phyloP scores from a whole-genome alignment of 352 stramenopile genomes.

The Pythium aphanidermatum region DNA sequence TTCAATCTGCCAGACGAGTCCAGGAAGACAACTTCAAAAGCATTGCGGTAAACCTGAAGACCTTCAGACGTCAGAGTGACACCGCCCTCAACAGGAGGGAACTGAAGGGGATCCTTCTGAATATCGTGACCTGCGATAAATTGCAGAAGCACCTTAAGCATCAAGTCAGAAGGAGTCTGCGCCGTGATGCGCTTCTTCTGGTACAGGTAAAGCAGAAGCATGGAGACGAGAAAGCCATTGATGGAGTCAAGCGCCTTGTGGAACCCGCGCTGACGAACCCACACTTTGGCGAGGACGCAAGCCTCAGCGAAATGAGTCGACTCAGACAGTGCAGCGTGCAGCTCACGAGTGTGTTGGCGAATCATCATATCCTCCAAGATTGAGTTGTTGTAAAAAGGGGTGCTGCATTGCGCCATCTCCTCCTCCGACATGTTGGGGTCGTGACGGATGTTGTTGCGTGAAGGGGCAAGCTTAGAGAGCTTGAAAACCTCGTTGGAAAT shows the following conservation, averaged over 20 bases:
- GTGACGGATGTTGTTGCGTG: conserved; percentile 82
- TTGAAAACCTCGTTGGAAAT: conserved; percentile 71
- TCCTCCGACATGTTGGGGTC: conserved; percentile 64
- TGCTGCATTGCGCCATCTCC: conserved; percentile 62
- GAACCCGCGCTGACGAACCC: conserved; percentile 80
- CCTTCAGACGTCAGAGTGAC: conserved; percentile 63
- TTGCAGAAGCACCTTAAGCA: conserved; percentile 83
- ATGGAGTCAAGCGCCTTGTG: conserved; percentile 69
- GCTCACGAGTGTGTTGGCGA: conserved; percentile 68
- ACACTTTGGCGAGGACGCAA: conserved; percentile 84
- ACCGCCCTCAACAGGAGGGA: conserved; percentile 42
- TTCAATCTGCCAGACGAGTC: conserved; percentile 73
- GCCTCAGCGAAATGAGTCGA: conserved; percentile 70
- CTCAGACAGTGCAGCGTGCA: conserved; percentile 61
- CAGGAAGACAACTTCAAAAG: conserved; percentile 73
- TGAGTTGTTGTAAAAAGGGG: conserved; percentile 87
- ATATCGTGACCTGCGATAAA: conserved; percentile 70
- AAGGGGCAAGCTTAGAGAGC: conserved; percentile 68
- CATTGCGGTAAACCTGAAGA: conserved; percentile 53
- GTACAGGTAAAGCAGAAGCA: conserved; percentile 84
- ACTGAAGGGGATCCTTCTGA: conserved; percentile 56
- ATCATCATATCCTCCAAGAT: conserved; percentile 90
- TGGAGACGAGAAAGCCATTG: conserved; percentile 77
- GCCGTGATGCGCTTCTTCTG: conserved; percentile 61
- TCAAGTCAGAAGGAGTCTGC: conserved; percentile 71